A percentile compares a stretch with the other conserved stretches of the same genome.
Conservation (phyloP, 2,329 filamentous ascomycete species). For the Pseudocercospora pini-densiflorae region DNA sequence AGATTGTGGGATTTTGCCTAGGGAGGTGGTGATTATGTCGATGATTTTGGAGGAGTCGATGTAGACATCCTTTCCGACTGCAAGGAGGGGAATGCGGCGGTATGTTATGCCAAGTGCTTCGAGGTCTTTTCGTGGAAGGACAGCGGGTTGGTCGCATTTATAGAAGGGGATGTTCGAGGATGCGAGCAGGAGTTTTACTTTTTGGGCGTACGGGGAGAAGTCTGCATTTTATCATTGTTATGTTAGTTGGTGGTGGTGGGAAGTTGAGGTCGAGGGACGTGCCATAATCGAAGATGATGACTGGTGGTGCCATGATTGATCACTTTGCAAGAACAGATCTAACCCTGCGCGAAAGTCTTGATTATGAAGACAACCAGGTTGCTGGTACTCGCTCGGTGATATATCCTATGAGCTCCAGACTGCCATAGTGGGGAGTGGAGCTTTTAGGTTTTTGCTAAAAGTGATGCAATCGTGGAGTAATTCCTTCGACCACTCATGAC, state of each 20-base stretch:
- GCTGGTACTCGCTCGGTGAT: background rate
- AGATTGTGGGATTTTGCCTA: constrained; percentile 24
- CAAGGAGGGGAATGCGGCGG: constrained; percentile 39
- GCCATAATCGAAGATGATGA: constrained; percentile 39
- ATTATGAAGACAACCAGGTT: background rate
- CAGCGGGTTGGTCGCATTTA: constrained; percentile 33
- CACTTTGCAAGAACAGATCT: background rate
- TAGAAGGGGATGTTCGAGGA: constrained; percentile 31
- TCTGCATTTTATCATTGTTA: constrained; percentile 10
- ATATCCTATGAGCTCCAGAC: background rate
- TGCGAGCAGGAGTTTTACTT: constrained; percentile 34
- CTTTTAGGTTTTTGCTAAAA: constrained; percentile 2
- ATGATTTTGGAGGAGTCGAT: constrained; percentile 35
- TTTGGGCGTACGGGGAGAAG: constrained; percentile 38
- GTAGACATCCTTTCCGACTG: constrained; percentile 40
- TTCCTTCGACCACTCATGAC: background rate
- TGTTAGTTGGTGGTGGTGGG: background rate
- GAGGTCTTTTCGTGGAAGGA: constrained; percentile 38
- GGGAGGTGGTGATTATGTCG: constrained; percentile 17
- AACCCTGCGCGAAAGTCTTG: too few relatives aligned
- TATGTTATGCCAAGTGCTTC: constrained; percentile 38
- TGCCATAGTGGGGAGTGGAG: background rate
- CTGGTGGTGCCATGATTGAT: constrained; percentile 14
- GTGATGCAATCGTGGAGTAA: constrained; percentile 5
- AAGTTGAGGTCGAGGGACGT: background rate